These are phyloP conservation scores for Cystofilobasidium macerans DNA, from an alignment of 768 basidiomycete species.

Conservation along the genomic window DNA sequence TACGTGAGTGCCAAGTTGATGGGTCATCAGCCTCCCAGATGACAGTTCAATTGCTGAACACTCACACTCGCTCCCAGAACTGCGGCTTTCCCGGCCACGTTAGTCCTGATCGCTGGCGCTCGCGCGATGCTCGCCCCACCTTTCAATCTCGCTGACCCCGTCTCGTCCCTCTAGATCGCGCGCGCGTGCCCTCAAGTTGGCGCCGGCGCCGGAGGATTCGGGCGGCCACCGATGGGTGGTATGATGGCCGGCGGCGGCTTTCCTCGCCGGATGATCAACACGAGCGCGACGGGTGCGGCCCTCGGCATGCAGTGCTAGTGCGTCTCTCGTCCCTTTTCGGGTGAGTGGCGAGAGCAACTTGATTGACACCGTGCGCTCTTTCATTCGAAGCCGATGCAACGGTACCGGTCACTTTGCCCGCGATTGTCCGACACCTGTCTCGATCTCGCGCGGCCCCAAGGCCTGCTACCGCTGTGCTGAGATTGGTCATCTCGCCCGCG, in stretches of 20 bases:
- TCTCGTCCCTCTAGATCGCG: slow-evolving; percentile 8
- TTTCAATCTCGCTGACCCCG: neutral
- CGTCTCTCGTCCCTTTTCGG: neutral
- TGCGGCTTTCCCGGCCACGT: slow-evolving; percentile 15
- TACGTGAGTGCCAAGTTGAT: slow-evolving; percentile 12
- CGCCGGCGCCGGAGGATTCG: slow-evolving; percentile 16
- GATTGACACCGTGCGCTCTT: neutral
- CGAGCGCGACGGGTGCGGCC: neutral
- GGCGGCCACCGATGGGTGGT: neutral
- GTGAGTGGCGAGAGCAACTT: neutral
- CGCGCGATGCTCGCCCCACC: neutral
- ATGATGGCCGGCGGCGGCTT: slow-evolving; percentile 12
- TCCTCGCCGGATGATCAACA: slow-evolving; percentile 14
- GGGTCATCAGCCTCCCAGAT: no score
- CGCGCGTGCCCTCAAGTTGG: slow-evolving; percentile 12
- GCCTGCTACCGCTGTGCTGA: slow-evolving; percentile 22
- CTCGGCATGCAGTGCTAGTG: slow-evolving; percentile 17
- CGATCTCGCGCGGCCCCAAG: neutral
- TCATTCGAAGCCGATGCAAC: slow-evolving; percentile 10
- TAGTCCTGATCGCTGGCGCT: neutral
- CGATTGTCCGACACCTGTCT: slow-evolving; percentile 19
- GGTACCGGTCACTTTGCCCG: slow-evolving; percentile 21
- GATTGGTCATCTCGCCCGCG: slow-evolving; percentile 18
- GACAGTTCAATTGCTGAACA: no score
- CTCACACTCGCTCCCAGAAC: neutral